Base-by-base conservation (phyloP, 257 asterid genomes). In the Capsicum baccatum region DNA sequence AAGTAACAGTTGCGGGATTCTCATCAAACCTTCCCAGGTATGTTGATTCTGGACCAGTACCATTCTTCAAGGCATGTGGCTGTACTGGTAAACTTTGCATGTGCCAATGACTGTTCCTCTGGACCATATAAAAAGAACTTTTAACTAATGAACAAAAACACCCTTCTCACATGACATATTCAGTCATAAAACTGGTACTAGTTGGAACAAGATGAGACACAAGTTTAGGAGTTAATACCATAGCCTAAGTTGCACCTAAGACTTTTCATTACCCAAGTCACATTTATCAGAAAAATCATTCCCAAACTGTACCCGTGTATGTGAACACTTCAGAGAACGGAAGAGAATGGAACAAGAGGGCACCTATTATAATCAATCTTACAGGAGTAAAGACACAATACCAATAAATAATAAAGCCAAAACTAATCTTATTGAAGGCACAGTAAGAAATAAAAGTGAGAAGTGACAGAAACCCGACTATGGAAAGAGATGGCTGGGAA, bases 41-140 rank as follows among this genome's bases (percentile, higher is more conserved):
- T 55, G 92, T 68, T 14, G 87, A 84, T 64, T 70, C 90, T 59
- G 93, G 83, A 84, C 86, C 88, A 37, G 92, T 86, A 69, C 91
- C 91, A 85, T 87, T 91, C 88, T 92, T 94, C 60, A 91, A 59
- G 82, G 85, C 84, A 82, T 88, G 97, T 37, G 95, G 86, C 79
- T 91, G 94, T 62, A 90, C 90, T 26, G 80, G 88, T 56, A 92
- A 89, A 86, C 86, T 86, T 85, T 89, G 98, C 63, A 88, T 83
- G 15, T 91, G 96, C 99, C 99, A 97, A 50, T 95, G 98, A 88
- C 94, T 95, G 88, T 94, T 97, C 89, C 97, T 94, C 99, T 95
- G 85, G 82, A 71, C 63, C 88, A 87, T 80, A 69, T 13, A 78
- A 63, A 85, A 84, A n/a, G n/a, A 37, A 84, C 19, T 35, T 60